Evolutionary conservation across 2,329 filamentous ascomycete species (phyloP), one percentile per base, ranked within the genome.

Genomic region (Drechslerella coelobrocha): DNA sequence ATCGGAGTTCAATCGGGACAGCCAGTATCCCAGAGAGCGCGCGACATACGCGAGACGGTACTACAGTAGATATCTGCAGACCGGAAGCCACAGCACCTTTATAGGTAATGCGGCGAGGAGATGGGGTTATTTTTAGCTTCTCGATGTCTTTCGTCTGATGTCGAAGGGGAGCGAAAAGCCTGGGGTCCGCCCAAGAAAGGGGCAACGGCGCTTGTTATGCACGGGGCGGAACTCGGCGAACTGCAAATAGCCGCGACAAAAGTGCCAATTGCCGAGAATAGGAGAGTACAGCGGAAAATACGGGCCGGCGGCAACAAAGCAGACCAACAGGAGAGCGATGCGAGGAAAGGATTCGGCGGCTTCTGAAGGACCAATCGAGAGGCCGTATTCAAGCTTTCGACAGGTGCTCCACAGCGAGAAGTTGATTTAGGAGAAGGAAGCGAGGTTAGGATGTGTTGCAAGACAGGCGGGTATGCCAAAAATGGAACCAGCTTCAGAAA

Each of bases 171-270:
- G 2, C 39, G 51, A 31, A 48, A 31, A 55, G 52, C 63, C 55
- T 47, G 41, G 47, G 53, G 23, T 61, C 45, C 29, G 57, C 48
- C 65, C 59, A 62, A 63, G 66, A 71, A 71, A 71, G 66, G 66
- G 60, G 66, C 27, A 55, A 50, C 59, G 14, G 66, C 66, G 66
- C 66, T 71, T 71, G 66, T 60, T 29, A 54, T 63, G 66, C 66
- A 63, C 37, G 23, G 29, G 24, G 66, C 66, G 66, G 59, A 60
- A 39, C 50, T 63, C 66, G 66, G 59, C 66, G 66, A 60, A 47
- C 59, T 39, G 39, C 50, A 24, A 43, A 55, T 41, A 71, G 66
- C 66, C 66, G 66, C 66, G 66, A 69, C 31, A 53, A 24, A 19
- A 29, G 17, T 12, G 31, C 29, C 53, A 52, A 39, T 21, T 59